Percentiles rank a stretch among this genome's conserved stretches.
Evolutionary conservation across 2,329 filamentous ascomycete species (phyloP).

Genomic region (Fusarium equiseti): DNA sequence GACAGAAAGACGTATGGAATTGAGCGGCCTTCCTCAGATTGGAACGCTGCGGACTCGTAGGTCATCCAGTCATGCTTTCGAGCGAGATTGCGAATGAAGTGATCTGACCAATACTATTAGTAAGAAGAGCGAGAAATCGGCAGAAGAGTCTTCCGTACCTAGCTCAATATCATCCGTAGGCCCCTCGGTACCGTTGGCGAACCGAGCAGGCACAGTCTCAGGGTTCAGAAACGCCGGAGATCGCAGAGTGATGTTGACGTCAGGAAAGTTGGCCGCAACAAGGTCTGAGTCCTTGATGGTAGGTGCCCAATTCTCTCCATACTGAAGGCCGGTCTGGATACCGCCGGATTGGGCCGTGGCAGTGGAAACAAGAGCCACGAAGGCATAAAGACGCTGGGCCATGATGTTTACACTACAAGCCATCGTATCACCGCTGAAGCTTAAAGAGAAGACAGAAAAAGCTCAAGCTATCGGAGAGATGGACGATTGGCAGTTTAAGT

Average conservation of each 20-base stretch:
- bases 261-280: constrained; percentile 16
- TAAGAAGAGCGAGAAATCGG: accelerated
- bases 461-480: accelerated
- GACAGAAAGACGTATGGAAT: constrained; percentile 23
- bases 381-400: accelerated
- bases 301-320: constrained; percentile 25
- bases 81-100: constrained; percentile 8
- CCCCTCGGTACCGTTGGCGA: constrained; percentile 5
- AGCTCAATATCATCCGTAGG: constrained; percentile 14
- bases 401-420: accelerated
- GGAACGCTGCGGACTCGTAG: background rate
- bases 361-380: background rate
- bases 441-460: accelerated
- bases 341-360: constrained; percentile 5
- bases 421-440: background rate
- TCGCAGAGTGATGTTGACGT: constrained; percentile 17
- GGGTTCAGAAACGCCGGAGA: constrained; percentile 16
- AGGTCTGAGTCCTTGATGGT: constrained; percentile 9
- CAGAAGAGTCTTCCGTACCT: background rate
- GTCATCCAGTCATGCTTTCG: constrained; percentile 20
- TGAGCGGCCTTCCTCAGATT: constrained; percentile 16
- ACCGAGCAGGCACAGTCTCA: background rate
- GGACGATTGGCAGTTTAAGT: background rate
- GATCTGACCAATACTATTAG: background rate
- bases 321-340: constrained; percentile 12